Evolutionary conservation across 1,284 basidiomycete species (phyloP), one percentile per base, ranked within the genome.

Genomic region (Schizophyllum commune): DNA sequence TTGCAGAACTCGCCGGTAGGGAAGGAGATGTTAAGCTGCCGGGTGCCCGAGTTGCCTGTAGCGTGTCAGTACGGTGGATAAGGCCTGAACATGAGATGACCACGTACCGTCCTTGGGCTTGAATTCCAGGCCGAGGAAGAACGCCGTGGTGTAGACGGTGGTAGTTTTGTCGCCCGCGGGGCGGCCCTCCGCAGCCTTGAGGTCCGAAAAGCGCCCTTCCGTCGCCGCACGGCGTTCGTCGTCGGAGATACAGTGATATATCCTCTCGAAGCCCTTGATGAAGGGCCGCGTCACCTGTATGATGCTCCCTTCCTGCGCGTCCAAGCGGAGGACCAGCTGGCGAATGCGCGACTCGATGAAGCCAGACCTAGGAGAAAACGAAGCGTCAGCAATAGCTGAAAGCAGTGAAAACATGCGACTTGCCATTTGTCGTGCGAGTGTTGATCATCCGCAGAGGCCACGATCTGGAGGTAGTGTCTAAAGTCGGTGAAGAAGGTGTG

Each of bases 401-500:
- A 57, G 4, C 22, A n/a, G 1, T n/a, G 33, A 17, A 17, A 59
- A 52, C 47, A 47, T 9, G 5, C 3, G 13, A 75, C 83, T 60
- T 72, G 95, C 97, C 97, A 99, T 77, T 98, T 98, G 65, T 95
- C 87, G 73, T 99, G 95, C 19, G 91, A 77, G 22, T 97, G 95
- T 2, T 87, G 72, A 54, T 87, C 85, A 22, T 88, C 87, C 59
- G 94, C 88, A 52, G 94, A 96, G 6, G 96, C 96, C 61, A 96
- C 94, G 32, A 99, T 89, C 83, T 98, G 95, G n/a, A 99, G 84
- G 73, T 99, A 99, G 78, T 98, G 95, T 65, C 92, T 89, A 77
- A 99, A 99, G 76, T 91, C 92, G 74, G 91, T 86, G 81, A 98
- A 99, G 74, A 99, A 99, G 75, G 98, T 94, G 72, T 96, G 94